Percentiles rank a stretch among this genome's conserved stretches.
Evolutionary conservation across 2,329 filamentous ascomycete genomes (phyloP).

Genomic region (Talaromyces sp.): DNA sequence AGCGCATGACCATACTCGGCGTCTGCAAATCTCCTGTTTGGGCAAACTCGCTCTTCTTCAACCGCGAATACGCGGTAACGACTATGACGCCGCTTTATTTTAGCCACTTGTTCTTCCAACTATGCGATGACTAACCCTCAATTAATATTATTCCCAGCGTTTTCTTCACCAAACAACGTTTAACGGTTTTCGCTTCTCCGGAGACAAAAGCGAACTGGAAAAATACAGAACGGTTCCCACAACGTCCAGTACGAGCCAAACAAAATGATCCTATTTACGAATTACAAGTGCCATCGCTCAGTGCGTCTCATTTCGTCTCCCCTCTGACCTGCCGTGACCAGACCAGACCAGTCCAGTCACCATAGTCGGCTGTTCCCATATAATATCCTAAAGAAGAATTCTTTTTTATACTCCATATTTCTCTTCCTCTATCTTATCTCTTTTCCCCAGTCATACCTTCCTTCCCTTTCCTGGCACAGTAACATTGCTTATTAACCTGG

Average conservation of each 20-base stretch:
- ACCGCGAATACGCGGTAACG: not conserved
- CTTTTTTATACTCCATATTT: conserved; percentile 8
- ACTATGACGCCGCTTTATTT: not conserved
- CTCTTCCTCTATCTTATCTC: not conserved
- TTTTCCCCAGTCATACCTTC: not conserved
- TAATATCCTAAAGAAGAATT: not conserved
- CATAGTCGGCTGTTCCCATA: not conserved
- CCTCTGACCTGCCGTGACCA: not conserved
- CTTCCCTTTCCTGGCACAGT: not conserved
- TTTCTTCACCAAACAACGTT: too few relatives aligned
- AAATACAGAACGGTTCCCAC: not conserved
- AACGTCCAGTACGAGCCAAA: not conserved
- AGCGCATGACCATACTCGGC: too few relatives aligned
- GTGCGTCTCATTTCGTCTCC: not conserved
- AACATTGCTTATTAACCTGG: conserved; percentile 6
- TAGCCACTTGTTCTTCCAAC: not conserved
- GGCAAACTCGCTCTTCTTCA: not conserved
- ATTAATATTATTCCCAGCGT: too few relatives aligned
- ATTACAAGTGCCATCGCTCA: not conserved
- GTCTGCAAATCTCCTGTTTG: not conserved
- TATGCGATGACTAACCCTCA: not conserved
- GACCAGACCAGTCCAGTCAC: not conserved
- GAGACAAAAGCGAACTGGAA: too few relatives aligned
- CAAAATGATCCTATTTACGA: not conserved
- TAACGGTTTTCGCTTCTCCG: too few relatives aligned